Evolutionary conservation across 2,329 filamentous ascomycete species (phyloP).

Genomic region (Fusarium falciforme): DNA sequence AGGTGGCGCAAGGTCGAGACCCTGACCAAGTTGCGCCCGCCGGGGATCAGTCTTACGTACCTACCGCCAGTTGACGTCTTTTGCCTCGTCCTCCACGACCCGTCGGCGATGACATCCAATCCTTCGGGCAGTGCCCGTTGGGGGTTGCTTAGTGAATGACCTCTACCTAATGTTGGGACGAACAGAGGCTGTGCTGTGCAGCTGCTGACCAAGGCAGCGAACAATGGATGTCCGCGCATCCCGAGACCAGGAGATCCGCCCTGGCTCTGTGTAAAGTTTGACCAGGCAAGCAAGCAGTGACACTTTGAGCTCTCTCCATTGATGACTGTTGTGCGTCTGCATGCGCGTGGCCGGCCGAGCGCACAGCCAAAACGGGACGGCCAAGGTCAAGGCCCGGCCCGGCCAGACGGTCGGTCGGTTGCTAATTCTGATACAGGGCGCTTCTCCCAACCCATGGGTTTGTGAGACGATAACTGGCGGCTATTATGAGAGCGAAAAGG

Average conservation of each 20-base stretch:
- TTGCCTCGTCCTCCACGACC: conserved; percentile 1
- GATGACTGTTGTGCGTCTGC: conserved; percentile 6
- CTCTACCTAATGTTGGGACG: background rate
- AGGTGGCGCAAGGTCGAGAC: conserved; percentile 38
- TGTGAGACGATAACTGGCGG: conserved; percentile 24
- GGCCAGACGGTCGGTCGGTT: conserved; percentile 20
- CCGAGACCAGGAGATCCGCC: conserved; percentile 13
- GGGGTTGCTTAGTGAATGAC: background rate
- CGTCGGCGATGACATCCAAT: conserved; percentile 2
- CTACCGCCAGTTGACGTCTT: conserved; percentile 9
- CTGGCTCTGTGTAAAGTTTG: conserved; percentile 2
- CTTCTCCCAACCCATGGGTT: conserved; percentile 7
- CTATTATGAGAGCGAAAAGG: conserved; percentile 20
- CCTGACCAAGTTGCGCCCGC: conserved; percentile 4
- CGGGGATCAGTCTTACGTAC: conserved; percentile 25
- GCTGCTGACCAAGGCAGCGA: background rate
- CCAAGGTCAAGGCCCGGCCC: conserved; percentile 8
- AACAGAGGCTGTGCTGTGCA: conserved; percentile 14
- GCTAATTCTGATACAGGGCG: conserved; percentile 31
- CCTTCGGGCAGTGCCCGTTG: background rate
- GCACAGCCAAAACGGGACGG: background rate
- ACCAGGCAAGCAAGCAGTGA: background rate
- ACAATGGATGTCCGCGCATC: conserved; percentile 3
- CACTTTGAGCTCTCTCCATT: background rate
- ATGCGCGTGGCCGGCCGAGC: background rate